Conservation (phyloP, 495 filamentous ascomycete species). For the Penicillium argentinense region DNA sequence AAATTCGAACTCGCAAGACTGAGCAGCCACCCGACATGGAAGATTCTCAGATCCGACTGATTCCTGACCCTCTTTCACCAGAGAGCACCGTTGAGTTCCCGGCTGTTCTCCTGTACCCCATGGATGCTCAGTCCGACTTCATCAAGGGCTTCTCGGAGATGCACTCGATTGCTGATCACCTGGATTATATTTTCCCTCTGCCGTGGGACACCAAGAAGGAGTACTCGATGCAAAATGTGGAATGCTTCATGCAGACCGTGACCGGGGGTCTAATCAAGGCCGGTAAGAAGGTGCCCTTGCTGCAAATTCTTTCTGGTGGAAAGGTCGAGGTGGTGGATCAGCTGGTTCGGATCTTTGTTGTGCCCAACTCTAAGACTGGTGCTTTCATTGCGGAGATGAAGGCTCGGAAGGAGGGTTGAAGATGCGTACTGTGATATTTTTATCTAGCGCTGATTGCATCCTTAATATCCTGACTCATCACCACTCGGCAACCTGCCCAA, state of each 20-base stretch:
- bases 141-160: slow-evolving; percentile 80
- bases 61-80: slow-evolving; percentile 71
- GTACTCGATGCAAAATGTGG: slow-evolving; percentile 64
- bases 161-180: slow-evolving; percentile 65
- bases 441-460: not conserved
- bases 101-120: slow-evolving; percentile 78
- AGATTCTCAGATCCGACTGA: slow-evolving; percentile 65
- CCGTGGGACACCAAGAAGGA: slow-evolving; percentile 79
- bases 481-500: no score
- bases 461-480: no score
- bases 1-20: slow-evolving; percentile 65
- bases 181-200: slow-evolving; percentile 75
- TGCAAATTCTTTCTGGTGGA: slow-evolving; percentile 71
- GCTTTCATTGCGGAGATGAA: slow-evolving; percentile 87
- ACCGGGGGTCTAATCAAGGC: slow-evolving; percentile 82
- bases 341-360: slow-evolving; percentile 73
- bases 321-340: slow-evolving; percentile 88
- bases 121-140: slow-evolving; percentile 79
- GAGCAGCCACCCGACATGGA: slow-evolving; percentile 79
- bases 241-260: slow-evolving; percentile 85
- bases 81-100: slow-evolving; percentile 73
- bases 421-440: not conserved
- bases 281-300: slow-evolving; percentile 76
- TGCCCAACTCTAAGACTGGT: slow-evolving; percentile 65
- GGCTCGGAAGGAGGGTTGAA: slow-evolving; percentile 49